Evolutionary conservation across 768 basidiomycete species (phyloP).

Genomic region (Russula earlei): DNA sequence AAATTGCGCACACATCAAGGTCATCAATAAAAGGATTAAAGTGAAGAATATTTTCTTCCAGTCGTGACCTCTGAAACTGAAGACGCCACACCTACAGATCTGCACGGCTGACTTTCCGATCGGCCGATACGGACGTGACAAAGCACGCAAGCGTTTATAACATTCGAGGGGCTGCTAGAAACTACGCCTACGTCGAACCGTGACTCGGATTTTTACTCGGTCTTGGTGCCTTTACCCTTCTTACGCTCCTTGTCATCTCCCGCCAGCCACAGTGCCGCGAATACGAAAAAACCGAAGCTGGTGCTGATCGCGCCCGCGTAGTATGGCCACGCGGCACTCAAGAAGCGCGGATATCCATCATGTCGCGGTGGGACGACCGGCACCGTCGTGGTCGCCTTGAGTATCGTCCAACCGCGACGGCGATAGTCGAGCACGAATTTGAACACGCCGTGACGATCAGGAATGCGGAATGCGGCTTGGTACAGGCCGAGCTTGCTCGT

Average conservation of each 20-base stretch:
- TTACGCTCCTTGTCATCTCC: conserved; percentile 67
- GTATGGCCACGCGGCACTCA: conserved; percentile 94
- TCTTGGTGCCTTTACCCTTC: conserved; percentile 31
- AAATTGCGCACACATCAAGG: too few relatives aligned
- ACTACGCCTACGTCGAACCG: background rate
- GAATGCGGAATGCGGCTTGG: conserved; percentile 76
- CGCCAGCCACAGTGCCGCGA: conserved; percentile 80
- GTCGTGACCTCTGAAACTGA: too few relatives aligned
- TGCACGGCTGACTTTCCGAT: too few relatives aligned
- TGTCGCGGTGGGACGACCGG: conserved; percentile 90
- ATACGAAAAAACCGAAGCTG: conserved; percentile 74
- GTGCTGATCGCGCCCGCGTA: conserved; percentile 89
- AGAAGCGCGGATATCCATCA: conserved; percentile 92
- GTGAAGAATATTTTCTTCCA: too few relatives aligned
- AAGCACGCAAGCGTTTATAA: too few relatives aligned
- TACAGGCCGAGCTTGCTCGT: conserved; percentile 55
- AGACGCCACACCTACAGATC: too few relatives aligned
- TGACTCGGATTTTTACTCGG: conserved; percentile 17
- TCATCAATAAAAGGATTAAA: too few relatives aligned
- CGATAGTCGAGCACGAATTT: conserved; percentile 91
- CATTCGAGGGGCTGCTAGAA: too few relatives aligned
- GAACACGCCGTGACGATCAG: conserved; percentile 97
- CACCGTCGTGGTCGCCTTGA: conserved; percentile 65
- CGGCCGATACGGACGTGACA: too few relatives aligned
- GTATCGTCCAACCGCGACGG: conserved; percentile 64